Percentiles rank a stretch among this genome's conserved stretches.
These are phyloP conservation scores for Larix sibirica DNA, from an alignment of 83 land plant genomes.

Conservation along the genomic window DNA sequence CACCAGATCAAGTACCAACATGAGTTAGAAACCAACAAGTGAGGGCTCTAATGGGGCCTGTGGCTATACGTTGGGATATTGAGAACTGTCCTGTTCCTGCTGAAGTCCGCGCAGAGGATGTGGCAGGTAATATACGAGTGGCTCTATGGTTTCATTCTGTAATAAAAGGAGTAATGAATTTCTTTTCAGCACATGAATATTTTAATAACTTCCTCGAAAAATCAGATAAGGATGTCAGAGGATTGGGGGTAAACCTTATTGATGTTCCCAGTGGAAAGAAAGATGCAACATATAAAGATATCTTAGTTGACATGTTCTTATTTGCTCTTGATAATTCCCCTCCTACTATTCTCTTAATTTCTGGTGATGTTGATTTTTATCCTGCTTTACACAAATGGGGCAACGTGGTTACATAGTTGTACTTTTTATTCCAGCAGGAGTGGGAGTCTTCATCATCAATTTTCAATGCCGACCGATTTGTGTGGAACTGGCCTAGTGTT, in stretches of 20 bases:
- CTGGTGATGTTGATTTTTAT: constrained; percentile 95
- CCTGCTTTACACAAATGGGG: constrained; percentile 87
- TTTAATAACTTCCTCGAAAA: constrained; percentile 89
- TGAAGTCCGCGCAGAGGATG: constrained; percentile 86
- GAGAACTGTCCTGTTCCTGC: constrained; percentile 90
- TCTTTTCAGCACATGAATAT: constrained; percentile 93
- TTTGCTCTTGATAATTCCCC: constrained; percentile 96
- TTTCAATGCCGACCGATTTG: constrained; percentile 73
- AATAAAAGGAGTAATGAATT: constrained; percentile 61
- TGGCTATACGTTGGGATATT: constrained; percentile 94
- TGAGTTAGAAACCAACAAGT: constrained; percentile 21
- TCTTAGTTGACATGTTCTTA: constrained; percentile 90
- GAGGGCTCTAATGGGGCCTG: constrained; percentile 41
- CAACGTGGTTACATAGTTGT: constrained; percentile 84
- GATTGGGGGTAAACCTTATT: constrained; percentile 94
- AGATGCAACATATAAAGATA: constrained; percentile 94
- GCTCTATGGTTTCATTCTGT: constrained; percentile 80
- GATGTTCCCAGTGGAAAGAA: constrained; percentile 94
- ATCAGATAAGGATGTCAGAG: constrained; percentile 87
- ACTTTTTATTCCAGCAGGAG: constrained; percentile 78
- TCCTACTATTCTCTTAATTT: constrained; percentile 77
- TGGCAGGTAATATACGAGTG: constrained; percentile 81
- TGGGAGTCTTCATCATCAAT: constrained; percentile 73
- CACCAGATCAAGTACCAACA: neutral
- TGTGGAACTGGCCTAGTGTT: constrained; percentile 94